These are phyloP conservation scores for Camelina hispida DNA, from an alignment of 345 rosid species.

Conservation along the genomic window DNA sequence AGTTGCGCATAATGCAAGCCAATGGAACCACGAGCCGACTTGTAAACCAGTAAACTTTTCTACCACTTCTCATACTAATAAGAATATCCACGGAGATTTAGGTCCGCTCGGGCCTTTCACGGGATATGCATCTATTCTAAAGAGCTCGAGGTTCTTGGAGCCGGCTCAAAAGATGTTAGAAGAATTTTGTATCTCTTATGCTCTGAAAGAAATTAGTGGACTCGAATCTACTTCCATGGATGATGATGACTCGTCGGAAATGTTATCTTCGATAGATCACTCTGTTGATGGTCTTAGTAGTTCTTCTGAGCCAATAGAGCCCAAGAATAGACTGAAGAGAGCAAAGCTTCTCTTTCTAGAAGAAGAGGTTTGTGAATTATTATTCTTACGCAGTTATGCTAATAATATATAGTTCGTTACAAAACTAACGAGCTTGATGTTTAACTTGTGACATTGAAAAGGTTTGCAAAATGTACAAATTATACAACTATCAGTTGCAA, in stretches of 20 bases:
- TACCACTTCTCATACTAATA: neutral
- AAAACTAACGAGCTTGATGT: neutral
- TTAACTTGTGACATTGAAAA: too few relatives aligned
- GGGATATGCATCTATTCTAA: slow-evolving; percentile 1
- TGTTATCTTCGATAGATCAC: neutral
- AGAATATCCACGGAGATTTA: neutral
- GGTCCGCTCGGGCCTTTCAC: slow-evolving; percentile 15
- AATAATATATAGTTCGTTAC: neutral
- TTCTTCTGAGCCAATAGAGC: neutral
- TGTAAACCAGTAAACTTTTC: neutral
- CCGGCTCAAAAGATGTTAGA: slow-evolving; percentile 7
- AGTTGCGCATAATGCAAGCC: neutral
- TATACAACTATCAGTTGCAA: slow-evolving; percentile 17
- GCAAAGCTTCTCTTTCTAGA: neutral
- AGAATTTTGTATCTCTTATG: neutral
- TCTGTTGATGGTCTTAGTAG: neutral
- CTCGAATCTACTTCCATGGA: neutral
- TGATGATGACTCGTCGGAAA: neutral
- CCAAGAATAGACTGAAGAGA: slow-evolving; percentile 4
- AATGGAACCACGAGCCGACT: neutral
- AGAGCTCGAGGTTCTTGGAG: neutral
- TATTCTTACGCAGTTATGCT: neutral
- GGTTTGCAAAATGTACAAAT: slow-evolving; percentile 2
- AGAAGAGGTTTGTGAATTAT: slow-evolving; percentile 12
- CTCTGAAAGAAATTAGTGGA: neutral